Evolutionary conservation across 2,329 filamentous ascomycete genomes (phyloP).

Genomic region (Sporothrix schenckii): DNA sequence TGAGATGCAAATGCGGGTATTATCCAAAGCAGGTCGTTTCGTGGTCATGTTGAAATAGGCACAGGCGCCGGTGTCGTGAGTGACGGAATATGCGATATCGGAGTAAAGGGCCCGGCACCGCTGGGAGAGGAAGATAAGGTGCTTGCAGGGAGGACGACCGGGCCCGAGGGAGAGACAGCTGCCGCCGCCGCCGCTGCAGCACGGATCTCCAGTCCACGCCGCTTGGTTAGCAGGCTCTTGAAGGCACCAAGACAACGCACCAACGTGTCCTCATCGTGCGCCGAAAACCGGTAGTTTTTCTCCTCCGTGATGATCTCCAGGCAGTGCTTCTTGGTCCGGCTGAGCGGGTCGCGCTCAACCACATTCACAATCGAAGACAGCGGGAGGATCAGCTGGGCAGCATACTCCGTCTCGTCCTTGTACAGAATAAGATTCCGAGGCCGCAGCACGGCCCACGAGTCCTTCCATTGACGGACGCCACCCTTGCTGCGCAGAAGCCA

Average conservation of each 20-base stretch:
- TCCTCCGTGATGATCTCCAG: conserved; percentile 94
- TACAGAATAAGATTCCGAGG: conserved; percentile 85
- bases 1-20: not conserved
- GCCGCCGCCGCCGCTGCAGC: conserved; percentile 43
- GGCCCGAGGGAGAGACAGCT: conserved; percentile 24
- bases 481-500: conserved; percentile 80
- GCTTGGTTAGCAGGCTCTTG: conserved; percentile 79
- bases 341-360: conserved; percentile 88
- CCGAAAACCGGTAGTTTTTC: conserved; percentile 76
- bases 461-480: conserved; percentile 90
- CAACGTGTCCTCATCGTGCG: conserved; percentile 77
- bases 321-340: conserved; percentile 80
- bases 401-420: conserved; percentile 90
- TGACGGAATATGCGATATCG: conserved; percentile 8
- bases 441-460: conserved; percentile 88
- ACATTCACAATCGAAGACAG: conserved; percentile 81
- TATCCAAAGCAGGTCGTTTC: conserved; percentile 24
- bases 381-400: conserved; percentile 77
- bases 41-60: conserved; percentile 26
- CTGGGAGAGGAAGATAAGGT: not conserved
- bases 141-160: not conserved
- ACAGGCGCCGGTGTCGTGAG: conserved; percentile 9
- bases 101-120: not conserved
- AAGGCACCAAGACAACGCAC: conserved; percentile 85
- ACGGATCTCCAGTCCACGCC: conserved; percentile 64